Conservation (phyloP, 1,284 basidiomycete genomes). For the Apiotrichum gamsii region DNA sequence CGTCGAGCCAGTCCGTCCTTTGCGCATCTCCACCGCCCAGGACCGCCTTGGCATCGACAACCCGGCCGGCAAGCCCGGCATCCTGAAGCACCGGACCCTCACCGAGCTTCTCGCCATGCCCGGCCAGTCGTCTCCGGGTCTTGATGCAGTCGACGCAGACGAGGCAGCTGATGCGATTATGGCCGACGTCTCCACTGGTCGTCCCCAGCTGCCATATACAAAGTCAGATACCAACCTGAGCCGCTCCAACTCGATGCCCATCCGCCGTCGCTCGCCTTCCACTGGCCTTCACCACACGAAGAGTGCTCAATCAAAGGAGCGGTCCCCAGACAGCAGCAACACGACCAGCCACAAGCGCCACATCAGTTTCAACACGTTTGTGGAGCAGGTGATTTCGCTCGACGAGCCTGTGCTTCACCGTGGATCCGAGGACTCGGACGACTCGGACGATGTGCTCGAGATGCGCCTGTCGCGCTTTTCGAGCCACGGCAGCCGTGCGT, state of each 20-base stretch:
- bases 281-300: neutral
- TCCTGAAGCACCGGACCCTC: conserved; percentile 92
- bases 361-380: conserved; percentile 97
- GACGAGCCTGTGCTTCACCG: conserved; percentile 47
- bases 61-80: conserved; percentile 60
- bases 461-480: conserved; percentile 49
- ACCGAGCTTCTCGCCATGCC: conserved; percentile 69
- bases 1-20: conserved; percentile 59
- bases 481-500: conserved; percentile 16
- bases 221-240: conserved; percentile 75
- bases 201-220: conserved; percentile 53
- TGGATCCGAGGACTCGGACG: conserved; percentile 36
- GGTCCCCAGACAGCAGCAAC: conserved; percentile 5
- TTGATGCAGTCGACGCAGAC: conserved; percentile 31
- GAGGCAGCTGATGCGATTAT: neutral
- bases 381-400: conserved; percentile 96
- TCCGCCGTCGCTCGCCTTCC: conserved; percentile 9
- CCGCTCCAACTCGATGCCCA: conserved; percentile 25
- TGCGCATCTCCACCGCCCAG: conserved; percentile 51
- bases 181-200: neutral
- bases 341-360: conserved; percentile 56
- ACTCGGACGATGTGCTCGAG: conserved; percentile 57
- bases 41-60: conserved; percentile 53
- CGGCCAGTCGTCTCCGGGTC: conserved; percentile 54
- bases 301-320: conserved; percentile 1